Evolutionary conservation across 2,329 filamentous ascomycete species (phyloP).

Genomic region (Diaporthe batatas): DNA sequence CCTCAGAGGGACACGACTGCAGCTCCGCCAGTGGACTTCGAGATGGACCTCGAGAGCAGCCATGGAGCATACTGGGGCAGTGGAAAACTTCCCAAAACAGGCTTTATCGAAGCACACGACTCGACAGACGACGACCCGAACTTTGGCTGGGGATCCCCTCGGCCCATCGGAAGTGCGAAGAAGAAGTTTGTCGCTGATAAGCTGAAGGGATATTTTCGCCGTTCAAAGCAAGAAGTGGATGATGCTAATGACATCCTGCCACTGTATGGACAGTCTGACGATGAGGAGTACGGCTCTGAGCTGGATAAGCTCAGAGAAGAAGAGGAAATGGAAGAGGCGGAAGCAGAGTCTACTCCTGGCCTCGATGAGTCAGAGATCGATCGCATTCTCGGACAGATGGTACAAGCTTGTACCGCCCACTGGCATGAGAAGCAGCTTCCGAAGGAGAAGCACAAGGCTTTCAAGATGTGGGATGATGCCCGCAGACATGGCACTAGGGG

Average conservation of each 20-base stretch:
- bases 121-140: constrained; percentile 36
- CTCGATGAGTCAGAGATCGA: constrained; percentile 63
- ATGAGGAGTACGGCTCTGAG: constrained; percentile 57
- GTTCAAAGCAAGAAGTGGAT: constrained; percentile 13
- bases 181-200: constrained; percentile 58
- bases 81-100: constrained; percentile 46
- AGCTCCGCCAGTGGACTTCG: background rate
- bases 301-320: constrained; percentile 53
- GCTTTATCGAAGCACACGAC: constrained; percentile 32
- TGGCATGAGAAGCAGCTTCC: constrained; percentile 74
- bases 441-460: constrained; percentile 68
- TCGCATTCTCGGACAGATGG: constrained; percentile 65
- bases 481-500: constrained; percentile 58
- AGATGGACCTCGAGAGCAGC: constrained; percentile 32
- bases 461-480: constrained; percentile 71
- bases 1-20: background rate
- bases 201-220: constrained; percentile 57
- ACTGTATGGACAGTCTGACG: constrained; percentile 67
- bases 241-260: constrained; percentile 59
- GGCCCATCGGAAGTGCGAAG: constrained; percentile 56
- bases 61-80: constrained; percentile 54
- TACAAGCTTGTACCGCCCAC: constrained; percentile 61
- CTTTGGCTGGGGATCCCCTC: constrained; percentile 49
- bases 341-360: background rate
- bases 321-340: constrained; percentile 48